Evolutionary conservation across 75 land plant genomes (phyloP).

Genomic region (Gnetum montanum): DNA sequence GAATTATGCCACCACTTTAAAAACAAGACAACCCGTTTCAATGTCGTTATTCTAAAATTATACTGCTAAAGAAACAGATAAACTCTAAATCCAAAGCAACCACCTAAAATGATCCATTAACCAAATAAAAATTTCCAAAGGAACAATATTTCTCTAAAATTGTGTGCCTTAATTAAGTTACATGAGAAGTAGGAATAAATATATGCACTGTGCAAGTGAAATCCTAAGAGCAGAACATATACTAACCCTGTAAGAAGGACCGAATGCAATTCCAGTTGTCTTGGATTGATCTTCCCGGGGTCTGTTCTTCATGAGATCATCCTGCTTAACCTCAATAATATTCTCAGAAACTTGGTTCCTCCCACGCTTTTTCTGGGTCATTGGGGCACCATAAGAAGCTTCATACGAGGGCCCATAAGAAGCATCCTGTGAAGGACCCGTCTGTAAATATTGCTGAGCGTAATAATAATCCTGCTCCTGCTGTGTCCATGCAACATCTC

Average conservation of each 20-base stretch:
- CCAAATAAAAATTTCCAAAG: too few species aligned
- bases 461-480: conserved; percentile 13
- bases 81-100: too few species aligned
- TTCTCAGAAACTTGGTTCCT: conserved; percentile 37
- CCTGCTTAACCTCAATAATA: conserved; percentile 88
- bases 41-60: too few species aligned
- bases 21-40: too few species aligned
- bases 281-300: conserved; percentile 79
- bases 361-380: conserved; percentile 51
- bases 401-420: background rate
- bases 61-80: too few species aligned
- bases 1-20: too few species aligned
- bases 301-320: conserved; percentile 67
- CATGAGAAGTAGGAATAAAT: too few species aligned
- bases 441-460: background rate
- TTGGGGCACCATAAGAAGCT: conserved; percentile 11
- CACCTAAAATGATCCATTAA: too few species aligned
- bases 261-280: conserved; percentile 91
- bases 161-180: too few species aligned
- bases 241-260: conserved; percentile 80
- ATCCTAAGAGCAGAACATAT: too few species aligned
- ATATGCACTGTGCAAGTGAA: too few species aligned
- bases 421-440: background rate
- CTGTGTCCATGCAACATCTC: conserved; percentile 6
- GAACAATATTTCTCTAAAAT: too few species aligned